Conservation (phyloP, 78 protist species). For the Dictyostelium purpureum region DNA sequence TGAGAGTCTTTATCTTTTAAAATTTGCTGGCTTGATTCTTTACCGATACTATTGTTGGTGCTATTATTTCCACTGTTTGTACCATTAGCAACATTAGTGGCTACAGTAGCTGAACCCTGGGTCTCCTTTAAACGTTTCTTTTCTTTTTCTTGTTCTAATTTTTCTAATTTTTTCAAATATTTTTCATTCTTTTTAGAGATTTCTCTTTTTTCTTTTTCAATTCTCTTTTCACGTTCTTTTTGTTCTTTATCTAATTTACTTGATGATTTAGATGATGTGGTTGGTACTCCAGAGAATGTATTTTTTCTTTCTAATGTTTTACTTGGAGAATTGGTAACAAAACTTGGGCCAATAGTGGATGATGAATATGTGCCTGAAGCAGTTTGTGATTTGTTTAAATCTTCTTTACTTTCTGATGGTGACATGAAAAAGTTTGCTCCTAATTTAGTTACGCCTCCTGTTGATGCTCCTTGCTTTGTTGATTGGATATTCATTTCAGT, state of each 20-base stretch:
- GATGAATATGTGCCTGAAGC: background rate
- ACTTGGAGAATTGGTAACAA: background rate
- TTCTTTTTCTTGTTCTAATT: background rate
- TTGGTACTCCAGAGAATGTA: background rate
- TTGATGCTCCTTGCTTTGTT: background rate
- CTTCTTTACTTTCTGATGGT: too few species aligned
- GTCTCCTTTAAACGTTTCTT: background rate
- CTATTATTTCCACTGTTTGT: background rate
- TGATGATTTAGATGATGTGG: background rate
- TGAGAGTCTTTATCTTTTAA: too few species aligned
- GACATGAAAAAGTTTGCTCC: slow-evolving; percentile 1
- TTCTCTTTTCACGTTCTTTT: slow-evolving; percentile 22
- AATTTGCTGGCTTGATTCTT: too few species aligned
- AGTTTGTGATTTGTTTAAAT: too few species aligned
- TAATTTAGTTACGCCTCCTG: background rate
- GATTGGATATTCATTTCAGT: background rate
- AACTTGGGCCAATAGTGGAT: background rate
- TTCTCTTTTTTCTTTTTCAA: slow-evolving; percentile 27
- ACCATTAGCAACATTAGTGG: background rate
- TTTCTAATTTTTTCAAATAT: slow-evolving; percentile 14
- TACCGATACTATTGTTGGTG: background rate
- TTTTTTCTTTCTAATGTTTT: background rate
- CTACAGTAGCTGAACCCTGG: background rate
- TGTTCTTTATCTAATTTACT: slow-evolving; percentile 6
- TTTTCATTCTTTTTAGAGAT: slow-evolving; percentile 39